Percentiles rank a stretch among this genome's conserved stretches.
Conservation (phyloP, 345 rosid species). For the Atalantia buxifolia region DNA sequence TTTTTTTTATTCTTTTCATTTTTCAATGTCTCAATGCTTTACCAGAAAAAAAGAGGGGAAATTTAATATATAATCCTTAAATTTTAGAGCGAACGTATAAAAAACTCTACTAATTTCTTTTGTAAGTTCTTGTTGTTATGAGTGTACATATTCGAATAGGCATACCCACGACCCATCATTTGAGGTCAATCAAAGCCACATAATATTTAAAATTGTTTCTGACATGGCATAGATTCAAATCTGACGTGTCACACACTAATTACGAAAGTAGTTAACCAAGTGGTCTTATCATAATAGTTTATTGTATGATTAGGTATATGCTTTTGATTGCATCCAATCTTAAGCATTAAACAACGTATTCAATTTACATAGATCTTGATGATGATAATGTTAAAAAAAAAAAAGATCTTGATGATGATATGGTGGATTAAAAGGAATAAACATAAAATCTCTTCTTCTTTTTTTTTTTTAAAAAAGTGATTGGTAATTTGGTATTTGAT, state of each 20-base stretch:
- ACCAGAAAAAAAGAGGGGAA: no score
- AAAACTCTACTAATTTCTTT: no score
- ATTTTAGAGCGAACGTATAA: no score
- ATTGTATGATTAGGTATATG: background rate
- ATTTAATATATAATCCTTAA: no score
- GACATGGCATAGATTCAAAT: background rate
- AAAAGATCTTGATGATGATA: background rate
- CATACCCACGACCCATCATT: background rate
- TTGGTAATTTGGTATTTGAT: background rate
- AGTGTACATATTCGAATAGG: background rate
- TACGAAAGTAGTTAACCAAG: background rate
- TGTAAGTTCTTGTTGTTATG: background rate
- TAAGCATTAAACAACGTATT: no score
- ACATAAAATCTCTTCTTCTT: background rate
- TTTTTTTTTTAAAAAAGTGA: background rate
- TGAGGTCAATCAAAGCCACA: background rate
- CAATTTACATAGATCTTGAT: background rate
- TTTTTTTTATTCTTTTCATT: no score
- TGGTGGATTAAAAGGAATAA: background rate
- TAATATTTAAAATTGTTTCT: background rate
- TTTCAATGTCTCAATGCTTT: no score
- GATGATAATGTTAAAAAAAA: background rate
- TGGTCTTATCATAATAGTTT: background rate
- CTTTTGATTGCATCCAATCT: background rate
- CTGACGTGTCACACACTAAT: conserved; percentile 19